A percentile compares a stretch with the other conserved stretches of the same genome.
Conservation (phyloP, 257 asterid genomes). For the Fraxinus excelsior region DNA sequence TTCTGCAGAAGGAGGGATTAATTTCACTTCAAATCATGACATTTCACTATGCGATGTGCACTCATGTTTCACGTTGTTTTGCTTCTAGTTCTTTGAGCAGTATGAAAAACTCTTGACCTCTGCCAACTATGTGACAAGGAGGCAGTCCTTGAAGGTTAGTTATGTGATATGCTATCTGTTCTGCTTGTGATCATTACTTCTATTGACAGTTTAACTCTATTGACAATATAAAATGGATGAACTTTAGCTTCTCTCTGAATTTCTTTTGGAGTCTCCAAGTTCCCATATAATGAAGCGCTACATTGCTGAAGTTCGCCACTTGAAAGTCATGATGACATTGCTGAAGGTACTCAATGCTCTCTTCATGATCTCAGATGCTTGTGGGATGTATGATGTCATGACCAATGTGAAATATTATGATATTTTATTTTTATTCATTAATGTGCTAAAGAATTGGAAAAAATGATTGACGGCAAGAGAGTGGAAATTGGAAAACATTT, state of each 20-base stretch:
- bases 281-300: conserved; percentile 89
- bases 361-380: conserved; percentile 19
- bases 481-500: conserved; percentile 1
- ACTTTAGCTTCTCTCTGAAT: conserved; percentile 89
- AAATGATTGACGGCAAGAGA: conserved; percentile 15
- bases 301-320: conserved; percentile 79
- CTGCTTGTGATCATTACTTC: conserved; percentile 26
- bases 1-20: neutral
- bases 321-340: conserved; percentile 93
- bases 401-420: conserved; percentile 2
- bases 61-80: conserved; percentile 16
- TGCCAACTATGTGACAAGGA: conserved; percentile 84
- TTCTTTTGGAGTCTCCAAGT: conserved; percentile 90
- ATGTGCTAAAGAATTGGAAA: conserved; percentile 7
- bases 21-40: conserved; percentile 7
- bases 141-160: conserved; percentile 97
- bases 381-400: conserved; percentile 12
- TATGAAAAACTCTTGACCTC: conserved; percentile 86
- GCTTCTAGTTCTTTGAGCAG: conserved; percentile 80
- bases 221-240: conserved; percentile 34
- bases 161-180: conserved; percentile 25
- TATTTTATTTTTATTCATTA: conserved; percentile 12
- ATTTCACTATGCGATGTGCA: conserved; percentile 18
- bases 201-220: conserved; percentile 20
- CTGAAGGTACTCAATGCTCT: conserved; percentile 63